Evolutionary conservation across 148 eudicot species (phyloP).

Genomic region (Heliamphora exappendiculata): DNA sequence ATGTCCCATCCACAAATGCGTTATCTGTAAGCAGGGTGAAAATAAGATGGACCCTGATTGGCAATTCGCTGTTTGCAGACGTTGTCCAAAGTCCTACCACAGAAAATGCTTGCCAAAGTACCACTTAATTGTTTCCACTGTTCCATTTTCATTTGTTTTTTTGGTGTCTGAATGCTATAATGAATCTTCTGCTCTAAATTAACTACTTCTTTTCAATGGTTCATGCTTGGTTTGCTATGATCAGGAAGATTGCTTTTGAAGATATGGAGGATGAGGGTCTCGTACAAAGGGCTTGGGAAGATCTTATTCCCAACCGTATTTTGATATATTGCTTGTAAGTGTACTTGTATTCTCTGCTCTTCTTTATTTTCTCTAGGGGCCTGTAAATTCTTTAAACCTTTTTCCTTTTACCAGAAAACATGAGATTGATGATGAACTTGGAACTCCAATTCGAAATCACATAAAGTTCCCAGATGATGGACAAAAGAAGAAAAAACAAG

Average conservation of each 20-base stretch:
- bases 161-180: neutral
- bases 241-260: constrained; percentile 60
- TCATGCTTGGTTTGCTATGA: constrained; percentile 18
- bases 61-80: constrained; percentile 90
- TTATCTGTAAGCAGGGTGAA: constrained; percentile 56
- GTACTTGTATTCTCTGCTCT: neutral
- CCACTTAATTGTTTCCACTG: neutral
- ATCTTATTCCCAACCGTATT: constrained; percentile 62
- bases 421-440: constrained; percentile 43
- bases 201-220: neutral
- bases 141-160: too few relatives aligned
- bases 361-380: neutral
- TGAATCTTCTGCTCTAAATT: neutral
- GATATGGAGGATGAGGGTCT: constrained; percentile 34
- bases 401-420: constrained; percentile 50
- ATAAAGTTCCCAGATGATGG: constrained; percentile 47
- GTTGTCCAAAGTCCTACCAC: constrained; percentile 90
- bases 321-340: constrained; percentile 91
- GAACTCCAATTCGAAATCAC: constrained; percentile 71
- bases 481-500: constrained; percentile 27
- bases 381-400: neutral
- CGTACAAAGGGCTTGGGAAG: constrained; percentile 75
- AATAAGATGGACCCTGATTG: constrained; percentile 34
- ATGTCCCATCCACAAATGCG: constrained; percentile 74
- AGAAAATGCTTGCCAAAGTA: constrained; percentile 90